Evolutionary conservation across 2,329 filamentous ascomycete species (phyloP), one percentile per base, ranked within the genome.

Genomic region (Scedosporium aurantiacum): DNA sequence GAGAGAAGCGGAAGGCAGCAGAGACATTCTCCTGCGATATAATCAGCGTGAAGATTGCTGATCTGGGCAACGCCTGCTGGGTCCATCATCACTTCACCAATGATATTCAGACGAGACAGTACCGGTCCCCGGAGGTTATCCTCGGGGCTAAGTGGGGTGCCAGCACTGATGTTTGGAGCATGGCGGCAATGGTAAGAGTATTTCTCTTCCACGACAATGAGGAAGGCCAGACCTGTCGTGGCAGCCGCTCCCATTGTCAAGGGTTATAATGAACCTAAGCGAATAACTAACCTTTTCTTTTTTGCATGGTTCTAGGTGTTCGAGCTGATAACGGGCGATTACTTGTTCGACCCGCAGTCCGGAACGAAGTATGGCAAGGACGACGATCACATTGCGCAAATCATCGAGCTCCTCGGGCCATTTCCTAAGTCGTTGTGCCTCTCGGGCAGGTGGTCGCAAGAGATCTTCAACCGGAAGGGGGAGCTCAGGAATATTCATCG

Each of bases 321-420:
- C 68, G 94, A 99, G 73, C 80, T 99, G 54, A 97, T 99, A 67
- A 99, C 94, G 1, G 94, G 94, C 66, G 94, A 99, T 74, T 99
- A 99, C 71, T 85, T 99, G 52, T 99, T 99, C 74, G 94, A 99
- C 70, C 94, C 94, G 0, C 94, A 99, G 75, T 97, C 93, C 1
- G 94, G 94, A 65, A 97, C 93, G 50, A 97, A 97, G 76, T 99
- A 99, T 74, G 94, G 94, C 71, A 99, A 99, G 77, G 94, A 99
- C 71, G 94, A 99, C 76, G 94, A 99, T 71, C 94, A 99, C 76
- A 97, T 99, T 66, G 94, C 94, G 8, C 94, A 99, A 72, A 97
- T 99, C 69, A 97, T 99, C 72, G 94, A 99, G 74, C 82, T 99
- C 4, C 85, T 99, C 18, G 94, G 94, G 7, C 87, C 89, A 0